These are phyloP conservation scores for Cryptococcus sp. DNA, from an alignment of 1,284 basidiomycete genomes.

Conservation along the genomic window DNA sequence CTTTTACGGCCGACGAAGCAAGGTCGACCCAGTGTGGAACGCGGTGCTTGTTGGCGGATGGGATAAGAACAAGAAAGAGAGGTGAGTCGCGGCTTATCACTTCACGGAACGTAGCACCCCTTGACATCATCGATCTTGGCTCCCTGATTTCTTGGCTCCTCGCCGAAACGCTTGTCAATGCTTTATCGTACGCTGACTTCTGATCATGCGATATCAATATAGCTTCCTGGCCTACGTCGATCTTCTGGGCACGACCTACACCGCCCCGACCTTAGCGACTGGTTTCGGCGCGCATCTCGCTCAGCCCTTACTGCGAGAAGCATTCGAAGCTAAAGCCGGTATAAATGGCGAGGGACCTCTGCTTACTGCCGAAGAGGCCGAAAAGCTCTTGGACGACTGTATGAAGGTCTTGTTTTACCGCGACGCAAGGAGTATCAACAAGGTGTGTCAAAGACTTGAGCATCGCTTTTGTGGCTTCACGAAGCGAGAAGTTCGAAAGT, in stretches of 20 bases:
- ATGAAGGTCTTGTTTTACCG: conserved; percentile 97
- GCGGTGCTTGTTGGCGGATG: conserved; percentile 89
- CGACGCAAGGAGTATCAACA: conserved; percentile 93
- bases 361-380: conserved; percentile 78
- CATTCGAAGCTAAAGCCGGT: conserved; percentile 55
- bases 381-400: conserved; percentile 76
- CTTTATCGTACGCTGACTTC: no score
- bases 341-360: conserved; percentile 78
- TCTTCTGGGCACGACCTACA: conserved; percentile 93
- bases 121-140: no score
- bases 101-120: no score
- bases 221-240: conserved; percentile 95
- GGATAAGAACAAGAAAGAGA: conserved; percentile 67
- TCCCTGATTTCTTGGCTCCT: no score
- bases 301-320: conserved; percentile 85
- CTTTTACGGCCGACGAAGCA: conserved; percentile 85
- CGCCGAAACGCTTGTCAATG: no score
- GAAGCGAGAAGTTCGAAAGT: no score
- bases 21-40: conserved; percentile 97
- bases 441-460: conserved; percentile 60
- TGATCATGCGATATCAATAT: not conserved
- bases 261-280: conserved; percentile 90
- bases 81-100: conserved; percentile 55
- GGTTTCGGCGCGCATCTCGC: conserved; percentile 96
- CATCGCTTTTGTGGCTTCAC: no score